A percentile compares a stretch with the other conserved stretches of the same genome.
Evolutionary conservation across 345 rosid species (phyloP).

Genomic region (Salix purpurea): DNA sequence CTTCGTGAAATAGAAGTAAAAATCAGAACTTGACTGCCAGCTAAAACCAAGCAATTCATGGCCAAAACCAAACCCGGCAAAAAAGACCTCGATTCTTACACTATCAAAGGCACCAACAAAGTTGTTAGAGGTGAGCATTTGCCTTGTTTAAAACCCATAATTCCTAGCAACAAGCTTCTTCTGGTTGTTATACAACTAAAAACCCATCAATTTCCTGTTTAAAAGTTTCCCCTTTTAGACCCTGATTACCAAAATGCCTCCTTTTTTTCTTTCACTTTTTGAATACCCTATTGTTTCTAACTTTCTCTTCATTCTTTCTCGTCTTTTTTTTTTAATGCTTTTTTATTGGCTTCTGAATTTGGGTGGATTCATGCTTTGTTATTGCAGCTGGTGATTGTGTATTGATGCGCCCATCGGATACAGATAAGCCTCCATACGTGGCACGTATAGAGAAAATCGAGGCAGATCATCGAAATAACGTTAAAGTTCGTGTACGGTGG

Average conservation of each 20-base stretch:
- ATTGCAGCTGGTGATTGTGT: constrained; percentile 71
- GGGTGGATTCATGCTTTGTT: constrained; percentile 2
- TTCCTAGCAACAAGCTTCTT: not conserved
- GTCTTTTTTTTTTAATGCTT: too few species aligned
- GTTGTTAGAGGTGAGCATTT: constrained; percentile 48
- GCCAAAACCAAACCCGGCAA: constrained; percentile 68
- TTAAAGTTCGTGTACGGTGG: constrained; percentile 76
- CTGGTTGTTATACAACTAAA: not conserved
- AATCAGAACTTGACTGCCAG: not conserved
- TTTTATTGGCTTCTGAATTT: not conserved
- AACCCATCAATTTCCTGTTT: not conserved
- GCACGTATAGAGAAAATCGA: constrained; percentile 80
- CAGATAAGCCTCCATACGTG: constrained; percentile 75
- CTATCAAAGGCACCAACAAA: constrained; percentile 78
- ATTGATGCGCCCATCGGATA: constrained; percentile 77
- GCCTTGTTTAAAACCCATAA: not conserved
- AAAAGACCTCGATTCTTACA: constrained; percentile 69
- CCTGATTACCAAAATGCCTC: constrained; percentile 5
- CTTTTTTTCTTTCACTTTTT: not conserved
- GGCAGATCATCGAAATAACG: constrained; percentile 68
- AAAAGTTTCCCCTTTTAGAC: not conserved
- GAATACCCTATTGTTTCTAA: not conserved
- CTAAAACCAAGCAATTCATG: constrained; percentile 23
- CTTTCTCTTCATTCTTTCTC: not conserved
- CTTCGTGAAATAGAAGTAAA: not conserved